phyloP scores from a whole-genome alignment of 1,284 basidiomycete genomes.

The Apiotrichum gamsii region DNA sequence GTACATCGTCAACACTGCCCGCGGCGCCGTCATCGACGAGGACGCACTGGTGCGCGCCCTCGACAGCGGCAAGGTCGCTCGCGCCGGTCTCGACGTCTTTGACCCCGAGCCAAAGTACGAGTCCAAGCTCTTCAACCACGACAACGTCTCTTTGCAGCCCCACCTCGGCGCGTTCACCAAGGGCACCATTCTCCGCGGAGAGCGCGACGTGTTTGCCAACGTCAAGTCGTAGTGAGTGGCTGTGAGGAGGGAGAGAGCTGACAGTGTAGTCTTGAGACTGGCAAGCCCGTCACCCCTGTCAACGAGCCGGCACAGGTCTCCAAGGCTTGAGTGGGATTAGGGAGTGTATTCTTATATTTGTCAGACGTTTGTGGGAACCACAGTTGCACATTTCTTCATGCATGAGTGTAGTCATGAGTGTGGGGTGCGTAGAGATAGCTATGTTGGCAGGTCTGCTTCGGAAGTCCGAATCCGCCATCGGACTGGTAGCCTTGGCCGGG shows the following conservation, averaged over 20 bases:
- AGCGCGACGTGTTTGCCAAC: conserved; percentile 23
- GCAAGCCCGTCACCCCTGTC: conserved; percentile 22
- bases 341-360: too few species aligned
- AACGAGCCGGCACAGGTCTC: conserved; percentile 9
- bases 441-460: too few species aligned
- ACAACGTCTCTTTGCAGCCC: conserved; percentile 28
- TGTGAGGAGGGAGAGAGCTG: not conserved
- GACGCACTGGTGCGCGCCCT: conserved; percentile 37
- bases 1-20: conserved; percentile 42
- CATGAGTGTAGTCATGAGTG: too few species aligned
- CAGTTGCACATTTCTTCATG: too few species aligned
- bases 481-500: too few species aligned
- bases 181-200: conserved; percentile 18
- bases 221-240: conserved; percentile 21
- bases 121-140: conserved; percentile 9
- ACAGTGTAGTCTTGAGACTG: conserved; percentile 17
- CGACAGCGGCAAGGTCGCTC: conserved; percentile 30
- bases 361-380: too few species aligned
- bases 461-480: too few species aligned
- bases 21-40: conserved; percentile 39
- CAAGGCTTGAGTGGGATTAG: conserved; percentile 20
- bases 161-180: conserved; percentile 21
- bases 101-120: conserved; percentile 27
- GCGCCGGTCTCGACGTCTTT: conserved; percentile 38
- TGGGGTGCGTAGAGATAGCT: too few species aligned